Base-by-base conservation (phyloP, 176 grass and related monocot genomes). In the Aegilops sharonensis region DNA sequence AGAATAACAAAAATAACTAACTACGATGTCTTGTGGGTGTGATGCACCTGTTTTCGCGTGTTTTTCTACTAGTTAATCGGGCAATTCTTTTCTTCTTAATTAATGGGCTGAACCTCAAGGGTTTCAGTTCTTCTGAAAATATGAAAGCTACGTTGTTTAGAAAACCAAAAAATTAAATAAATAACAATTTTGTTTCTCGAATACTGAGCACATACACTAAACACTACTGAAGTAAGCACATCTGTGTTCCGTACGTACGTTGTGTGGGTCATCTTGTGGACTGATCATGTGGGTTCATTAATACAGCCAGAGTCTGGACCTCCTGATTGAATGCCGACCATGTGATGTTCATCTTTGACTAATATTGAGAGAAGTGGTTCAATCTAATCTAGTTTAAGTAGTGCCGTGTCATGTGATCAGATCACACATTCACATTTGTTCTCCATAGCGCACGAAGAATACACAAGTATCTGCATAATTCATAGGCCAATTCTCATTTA, bases 281-380 rank as follows among this genome's bases (percentile, higher is more conserved):
- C 9, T 52, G 45, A 17, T 75, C 72, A 75, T 15, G 24, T 17
- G 15, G 45, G 45, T 52, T 52, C 50, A 54, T 15, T 27, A 76
- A 47, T 67, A 27, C 25, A 54, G 45, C 27, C 45, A 24, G 11
- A 74, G 71, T 74, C 71, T 74, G 40, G 11, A 24, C 37, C 1
- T 32, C 73, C 45, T 76, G 73, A 76, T 54, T 76, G 18, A 85
- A 32, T 48, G 83, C 71, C 21, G 78, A 52, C 83, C 88, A 86
- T 90, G 84, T 86, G 76, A 62, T 25, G 29, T 36, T 72, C 73
- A n/a, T 78, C 54, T 83, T 78, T 86, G 79, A 86, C 79, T 52
- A 78, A 8, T 61, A 77, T 74, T 14, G 6, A 47, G 21, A 47
- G 12, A 74, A 74, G 3, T 48, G 71, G 14, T 14, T 47, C 8